Base-by-base conservation (phyloP, 495 filamentous ascomycete species). In the Lophiotrema nucula region DNA sequence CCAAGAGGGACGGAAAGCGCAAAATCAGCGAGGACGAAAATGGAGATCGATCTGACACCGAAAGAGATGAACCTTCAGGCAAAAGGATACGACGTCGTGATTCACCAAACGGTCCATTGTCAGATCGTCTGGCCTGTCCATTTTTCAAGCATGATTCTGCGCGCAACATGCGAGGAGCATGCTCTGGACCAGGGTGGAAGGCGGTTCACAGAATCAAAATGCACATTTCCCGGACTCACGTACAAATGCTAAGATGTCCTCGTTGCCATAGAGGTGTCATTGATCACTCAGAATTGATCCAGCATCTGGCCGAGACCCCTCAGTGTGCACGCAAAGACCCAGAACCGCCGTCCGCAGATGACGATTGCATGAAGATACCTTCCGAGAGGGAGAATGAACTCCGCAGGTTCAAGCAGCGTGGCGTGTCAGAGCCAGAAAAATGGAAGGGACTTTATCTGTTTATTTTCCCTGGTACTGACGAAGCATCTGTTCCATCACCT, bases 121-220 rank as follows among this genome's bases (percentile, higher is more conserved):
- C n/a, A n/a, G n/a, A n/a, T n/a, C 43, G 43, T 8, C 43, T 47
- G 15, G 43, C 43, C 6, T 47, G 43, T 25, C 43, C 43, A 22
- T 47, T 47, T 47, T 47, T 47, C 43, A 47, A 47, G 23, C 16
- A 26, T 4, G 43, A 47, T 12, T 22, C 43, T 23, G 6, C 43
- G 10, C 6, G 6, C 18, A n/a, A 47, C 21, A 47, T 26, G 18
- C 23, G 43, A 15, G 18, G 43, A 3, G 16, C 23, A 15, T 47
- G 43, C n/a, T 47, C 43, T 24, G 43, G 43, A n/a, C 43, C 43
- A 10, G 43, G 43, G 6, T 47, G 43, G 43, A 22, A 47, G 8
- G 8, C 43, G 6, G 43, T 47, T 25, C 43, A 47, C 21, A 16
- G 43, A 3, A 23, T 47, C 10, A 47, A 47, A 22, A 13, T 13